Conservation (phyloP, 2,329 filamentous ascomycete genomes). For the Pseudogymnoascus sp. region DNA sequence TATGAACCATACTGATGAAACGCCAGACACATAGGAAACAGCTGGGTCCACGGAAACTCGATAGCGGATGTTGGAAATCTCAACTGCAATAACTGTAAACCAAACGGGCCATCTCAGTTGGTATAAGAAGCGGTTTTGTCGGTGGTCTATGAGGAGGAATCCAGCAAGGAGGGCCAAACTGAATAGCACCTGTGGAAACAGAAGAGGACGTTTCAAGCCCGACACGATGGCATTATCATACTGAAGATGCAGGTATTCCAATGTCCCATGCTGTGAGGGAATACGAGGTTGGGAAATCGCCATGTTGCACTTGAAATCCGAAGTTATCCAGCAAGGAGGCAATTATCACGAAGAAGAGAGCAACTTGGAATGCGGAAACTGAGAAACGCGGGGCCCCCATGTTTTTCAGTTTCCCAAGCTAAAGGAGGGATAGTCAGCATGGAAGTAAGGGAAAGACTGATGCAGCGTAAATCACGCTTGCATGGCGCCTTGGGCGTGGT, state of each 20-base stretch:
- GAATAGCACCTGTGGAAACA: conserved; percentile 44
- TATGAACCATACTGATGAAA: conserved; percentile 43
- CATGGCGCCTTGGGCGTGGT: neutral
- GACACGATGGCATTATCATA: conserved; percentile 23
- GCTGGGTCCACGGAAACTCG: conserved; percentile 45
- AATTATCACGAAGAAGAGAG: neutral
- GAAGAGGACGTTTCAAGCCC: conserved; percentile 38
- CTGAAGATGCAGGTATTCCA: neutral
- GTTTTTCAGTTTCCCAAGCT: neutral
- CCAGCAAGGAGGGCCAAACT: conserved; percentile 40
- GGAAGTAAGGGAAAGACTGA: neutral
- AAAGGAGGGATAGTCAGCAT: neutral
- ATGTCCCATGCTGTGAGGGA: neutral
- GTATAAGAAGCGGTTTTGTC: conserved; percentile 41
- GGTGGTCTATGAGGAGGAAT: conserved; percentile 50
- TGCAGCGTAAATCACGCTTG: neutral
- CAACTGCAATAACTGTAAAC: conserved; percentile 35
- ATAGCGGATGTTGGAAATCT: conserved; percentile 34
- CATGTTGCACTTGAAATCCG: neutral
- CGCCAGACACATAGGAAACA: conserved; percentile 41
- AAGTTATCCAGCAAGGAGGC: neutral
- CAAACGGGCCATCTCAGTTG: conserved; percentile 42
- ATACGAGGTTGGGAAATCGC: neutral
- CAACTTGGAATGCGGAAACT: neutral
- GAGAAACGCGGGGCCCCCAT: neutral